A percentile compares a stretch with the other conserved stretches of the same genome.
These are phyloP conservation scores for Leptographium lundbergii DNA, from an alignment of 2,329 filamentous ascomycete genomes.

Conservation along the genomic window DNA sequence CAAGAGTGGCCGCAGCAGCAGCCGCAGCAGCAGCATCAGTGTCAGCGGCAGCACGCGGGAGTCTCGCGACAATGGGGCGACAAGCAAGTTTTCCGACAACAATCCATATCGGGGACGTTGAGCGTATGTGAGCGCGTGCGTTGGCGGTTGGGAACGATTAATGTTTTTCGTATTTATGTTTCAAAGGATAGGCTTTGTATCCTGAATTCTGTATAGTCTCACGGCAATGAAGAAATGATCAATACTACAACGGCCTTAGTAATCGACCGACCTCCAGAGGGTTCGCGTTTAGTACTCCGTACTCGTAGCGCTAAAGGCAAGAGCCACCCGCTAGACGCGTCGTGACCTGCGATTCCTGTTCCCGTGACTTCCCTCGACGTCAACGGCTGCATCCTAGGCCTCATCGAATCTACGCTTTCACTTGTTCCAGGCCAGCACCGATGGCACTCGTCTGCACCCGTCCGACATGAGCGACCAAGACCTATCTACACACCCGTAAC, in stretches of 20 bases:
- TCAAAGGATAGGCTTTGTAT: no score
- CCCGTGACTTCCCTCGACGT: background rate
- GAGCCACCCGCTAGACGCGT: background rate
- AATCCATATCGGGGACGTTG: conserved; percentile 11
- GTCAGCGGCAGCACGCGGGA: conserved; percentile 11
- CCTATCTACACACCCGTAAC: background rate
- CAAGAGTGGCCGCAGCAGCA: background rate
- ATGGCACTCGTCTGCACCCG: background rate
- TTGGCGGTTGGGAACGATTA: background rate
- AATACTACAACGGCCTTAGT: background rate
- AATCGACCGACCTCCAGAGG: background rate
- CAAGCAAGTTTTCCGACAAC: conserved; percentile 11
- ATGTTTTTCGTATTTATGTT: background rate
- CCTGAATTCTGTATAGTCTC: background rate
- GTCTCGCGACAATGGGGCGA: conserved; percentile 11
- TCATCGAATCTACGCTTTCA: background rate
- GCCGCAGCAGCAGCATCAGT: background rate
- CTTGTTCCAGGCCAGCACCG: background rate
- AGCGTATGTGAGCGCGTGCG: background rate
- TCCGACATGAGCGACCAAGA: background rate
- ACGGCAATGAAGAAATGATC: background rate
- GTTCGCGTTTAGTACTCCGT: no score
- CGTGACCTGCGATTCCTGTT: background rate
- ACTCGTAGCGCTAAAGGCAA: background rate
- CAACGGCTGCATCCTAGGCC: background rate